Evolutionary conservation across 805 yeast species (phyloP).

Genomic region (Blastobotrys peoriensis): DNA sequence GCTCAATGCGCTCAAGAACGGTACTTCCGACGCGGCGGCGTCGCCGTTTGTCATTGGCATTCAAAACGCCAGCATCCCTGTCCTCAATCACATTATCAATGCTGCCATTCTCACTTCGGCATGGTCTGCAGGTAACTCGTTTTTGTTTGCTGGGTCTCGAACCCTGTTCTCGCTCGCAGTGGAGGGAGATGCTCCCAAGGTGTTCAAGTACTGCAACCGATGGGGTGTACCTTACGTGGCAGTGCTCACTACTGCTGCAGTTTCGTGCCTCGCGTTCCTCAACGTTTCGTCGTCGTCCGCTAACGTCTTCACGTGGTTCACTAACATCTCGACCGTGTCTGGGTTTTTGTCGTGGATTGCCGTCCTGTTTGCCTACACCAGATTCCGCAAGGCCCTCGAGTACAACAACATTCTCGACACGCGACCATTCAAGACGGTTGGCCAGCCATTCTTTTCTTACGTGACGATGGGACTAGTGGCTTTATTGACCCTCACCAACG

Average conservation of each 20-base stretch:
- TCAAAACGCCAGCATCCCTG: constrained; percentile 48
- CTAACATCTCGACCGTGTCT: constrained; percentile 59
- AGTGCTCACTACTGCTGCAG: constrained; percentile 55
- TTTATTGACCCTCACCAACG: constrained; percentile 61
- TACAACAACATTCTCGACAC: constrained; percentile 50
- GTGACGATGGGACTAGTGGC: constrained; percentile 45
- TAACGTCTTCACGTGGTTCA: constrained; percentile 56
- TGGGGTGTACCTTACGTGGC: constrained; percentile 70
- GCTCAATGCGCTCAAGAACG: constrained; percentile 42
- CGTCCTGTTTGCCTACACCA: constrained; percentile 46
- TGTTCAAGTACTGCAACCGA: constrained; percentile 55
- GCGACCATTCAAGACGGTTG: constrained; percentile 49
- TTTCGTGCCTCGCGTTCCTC: constrained; percentile 64
- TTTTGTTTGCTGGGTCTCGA: constrained; percentile 54
- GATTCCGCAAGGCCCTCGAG: constrained; percentile 59
- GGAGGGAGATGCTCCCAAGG: constrained; percentile 59
- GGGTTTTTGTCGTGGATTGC: constrained; percentile 63
- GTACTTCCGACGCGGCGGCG: constrained; percentile 59
- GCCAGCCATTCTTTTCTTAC: constrained; percentile 56
- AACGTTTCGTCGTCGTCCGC: constrained; percentile 49
- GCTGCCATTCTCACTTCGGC: constrained; percentile 52
- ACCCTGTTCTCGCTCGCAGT: constrained; percentile 50
- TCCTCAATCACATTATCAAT: constrained; percentile 47
- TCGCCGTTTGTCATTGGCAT: constrained; percentile 56
- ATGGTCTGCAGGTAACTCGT: constrained; percentile 52